phyloP scores from a whole-genome alignment of 345 rosid species.

The Salix viminalis region DNA sequence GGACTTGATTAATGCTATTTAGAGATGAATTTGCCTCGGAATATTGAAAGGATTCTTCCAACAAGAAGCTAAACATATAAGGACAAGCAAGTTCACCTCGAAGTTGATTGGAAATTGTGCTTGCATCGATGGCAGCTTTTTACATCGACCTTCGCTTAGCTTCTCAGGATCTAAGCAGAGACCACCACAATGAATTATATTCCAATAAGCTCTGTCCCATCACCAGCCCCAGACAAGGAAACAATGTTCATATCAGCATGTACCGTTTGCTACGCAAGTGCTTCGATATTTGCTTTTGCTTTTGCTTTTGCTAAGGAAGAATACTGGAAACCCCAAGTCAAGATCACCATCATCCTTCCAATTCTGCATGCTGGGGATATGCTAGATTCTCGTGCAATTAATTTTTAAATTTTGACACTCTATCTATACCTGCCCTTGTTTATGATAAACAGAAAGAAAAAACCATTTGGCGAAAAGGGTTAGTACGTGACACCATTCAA shows the following conservation, averaged over 20 bases:
- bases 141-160: conserved; percentile 27
- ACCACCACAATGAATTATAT: conserved; percentile 9
- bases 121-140: conserved; percentile 11
- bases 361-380: background rate
- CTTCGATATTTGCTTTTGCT: conserved; percentile 6
- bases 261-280: conserved; percentile 27
- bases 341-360: conserved; percentile 11
- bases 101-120: conserved; percentile 11
- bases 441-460: too few relatives aligned
- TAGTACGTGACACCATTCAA: too few relatives aligned
- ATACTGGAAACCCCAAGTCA: conserved; percentile 1
- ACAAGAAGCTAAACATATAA: conserved; percentile 24
- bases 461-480: background rate
- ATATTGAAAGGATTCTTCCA: conserved; percentile 10
- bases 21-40: conserved; percentile 5
- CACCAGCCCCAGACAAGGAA: conserved; percentile 20
- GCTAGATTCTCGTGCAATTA: conserved; percentile 7
- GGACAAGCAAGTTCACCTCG: conserved; percentile 36
- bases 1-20: background rate
- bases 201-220: conserved; percentile 20
- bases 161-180: conserved; percentile 21
- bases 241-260: conserved; percentile 15
- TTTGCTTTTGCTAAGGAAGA: conserved; percentile 8
- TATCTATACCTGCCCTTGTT: too few relatives aligned
- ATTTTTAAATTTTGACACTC: background rate